Conservation (phyloP, 2,329 filamentous ascomycete genomes). For the Arthrobotrys musiformis region DNA sequence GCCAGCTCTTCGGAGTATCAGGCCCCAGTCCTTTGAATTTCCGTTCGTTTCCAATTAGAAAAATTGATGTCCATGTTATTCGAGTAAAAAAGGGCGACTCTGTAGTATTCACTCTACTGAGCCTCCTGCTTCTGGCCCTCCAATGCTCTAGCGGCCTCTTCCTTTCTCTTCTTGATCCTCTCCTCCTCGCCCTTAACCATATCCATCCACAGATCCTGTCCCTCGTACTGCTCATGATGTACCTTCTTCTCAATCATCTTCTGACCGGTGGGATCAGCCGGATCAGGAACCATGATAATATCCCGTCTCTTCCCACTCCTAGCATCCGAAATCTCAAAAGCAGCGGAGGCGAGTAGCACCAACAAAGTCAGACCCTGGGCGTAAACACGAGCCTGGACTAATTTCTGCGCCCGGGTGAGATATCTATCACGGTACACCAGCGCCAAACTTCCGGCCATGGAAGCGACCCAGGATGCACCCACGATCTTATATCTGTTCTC, state of each 20-base stretch:
- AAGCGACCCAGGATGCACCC: slow-evolving; percentile 80
- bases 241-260: slow-evolving; percentile 85
- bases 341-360: slow-evolving; percentile 82
- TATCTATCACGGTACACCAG: slow-evolving; percentile 82
- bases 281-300: slow-evolving; percentile 83
- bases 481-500: slow-evolving; percentile 89
- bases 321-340: slow-evolving; percentile 83
- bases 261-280: slow-evolving; percentile 75
- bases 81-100: not conserved
- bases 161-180: slow-evolving; percentile 56
- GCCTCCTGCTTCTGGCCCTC: slow-evolving; percentile 17
- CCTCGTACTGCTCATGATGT: slow-evolving; percentile 85
- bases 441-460: slow-evolving; percentile 78
- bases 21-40: slow-evolving; percentile 4
- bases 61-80: not conserved
- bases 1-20: slow-evolving; percentile 26
- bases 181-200: slow-evolving; percentile 59
- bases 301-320: slow-evolving; percentile 79
- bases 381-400: slow-evolving; percentile 94
- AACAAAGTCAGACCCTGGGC: slow-evolving; percentile 88
- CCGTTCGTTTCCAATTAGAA: not conserved
- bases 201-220: slow-evolving; percentile 86
- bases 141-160: slow-evolving; percentile 38
- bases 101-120: not conserved
- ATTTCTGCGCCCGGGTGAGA: slow-evolving; percentile 80